Evolutionary conservation across 345 rosid species (phyloP).

Genomic region (Arabis alpina): DNA sequence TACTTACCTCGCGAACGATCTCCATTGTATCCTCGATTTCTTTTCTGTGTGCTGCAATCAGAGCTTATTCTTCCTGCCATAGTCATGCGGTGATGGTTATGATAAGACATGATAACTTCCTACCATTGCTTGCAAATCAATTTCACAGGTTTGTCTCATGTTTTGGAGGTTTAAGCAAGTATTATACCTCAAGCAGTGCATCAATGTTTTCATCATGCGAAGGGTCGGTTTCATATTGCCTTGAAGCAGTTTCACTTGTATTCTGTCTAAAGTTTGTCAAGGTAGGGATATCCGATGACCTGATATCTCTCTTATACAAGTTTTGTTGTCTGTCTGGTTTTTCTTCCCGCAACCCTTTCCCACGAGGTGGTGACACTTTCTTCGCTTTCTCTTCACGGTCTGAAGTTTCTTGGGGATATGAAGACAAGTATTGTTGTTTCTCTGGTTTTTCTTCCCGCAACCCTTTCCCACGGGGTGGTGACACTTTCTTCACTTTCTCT

Average conservation of each 20-base stretch:
- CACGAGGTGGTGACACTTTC: constrained; percentile 84
- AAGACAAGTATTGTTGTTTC: constrained; percentile 25
- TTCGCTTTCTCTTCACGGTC: constrained; percentile 80
- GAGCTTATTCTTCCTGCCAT: constrained; percentile 90
- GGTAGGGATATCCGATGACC: constrained; percentile 53
- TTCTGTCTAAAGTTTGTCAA: constrained; percentile 50
- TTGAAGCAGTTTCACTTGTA: constrained; percentile 50
- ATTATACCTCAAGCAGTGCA: constrained; percentile 83
- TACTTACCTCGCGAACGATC: constrained; percentile 92
- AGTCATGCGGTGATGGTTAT: background rate
- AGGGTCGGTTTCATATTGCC: constrained; percentile 55
- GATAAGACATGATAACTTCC: constrained; percentile 1
- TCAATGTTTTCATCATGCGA: constrained; percentile 67
- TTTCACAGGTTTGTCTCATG: constrained; percentile 8
- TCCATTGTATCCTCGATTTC: constrained; percentile 99
- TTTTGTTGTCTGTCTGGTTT: constrained; percentile 62
- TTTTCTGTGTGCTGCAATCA: constrained; percentile 92
- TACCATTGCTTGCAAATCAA: constrained; percentile 22
- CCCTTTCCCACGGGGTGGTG: too few species aligned
- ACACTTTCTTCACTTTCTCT: too few species aligned
- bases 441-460: too few species aligned
- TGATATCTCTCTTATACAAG: constrained; percentile 60
- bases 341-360: constrained; percentile 81
- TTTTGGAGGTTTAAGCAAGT: background rate
- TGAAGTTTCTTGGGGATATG: constrained; percentile 54